Percentiles rank a stretch among this genome's conserved stretches.
phyloP scores from a whole-genome alignment of 192 early-diverging fungal species.

The Coemansia sp. region DNA sequence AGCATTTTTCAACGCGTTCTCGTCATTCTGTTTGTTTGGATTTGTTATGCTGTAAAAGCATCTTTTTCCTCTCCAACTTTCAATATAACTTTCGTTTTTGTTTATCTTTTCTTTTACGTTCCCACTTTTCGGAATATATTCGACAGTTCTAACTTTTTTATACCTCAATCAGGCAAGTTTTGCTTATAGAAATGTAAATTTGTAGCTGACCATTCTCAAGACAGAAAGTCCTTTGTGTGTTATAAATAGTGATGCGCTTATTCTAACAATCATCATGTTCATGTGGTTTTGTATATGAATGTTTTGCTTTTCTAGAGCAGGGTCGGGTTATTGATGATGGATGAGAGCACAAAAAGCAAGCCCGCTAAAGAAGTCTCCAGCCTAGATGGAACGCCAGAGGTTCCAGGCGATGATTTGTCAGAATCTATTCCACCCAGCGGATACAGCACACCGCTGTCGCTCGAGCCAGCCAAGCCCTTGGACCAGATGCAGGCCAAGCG shows the following conservation, averaged over 20 bases:
- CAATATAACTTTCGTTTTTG: background rate
- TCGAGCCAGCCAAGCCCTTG: constrained; percentile 41
- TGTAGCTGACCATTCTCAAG: too few relatives aligned
- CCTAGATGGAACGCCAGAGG: background rate
- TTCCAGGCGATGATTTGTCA: constrained; percentile 28
- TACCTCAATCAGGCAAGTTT: background rate
- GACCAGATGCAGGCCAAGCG: constrained; percentile 53
- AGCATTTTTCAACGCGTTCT: background rate
- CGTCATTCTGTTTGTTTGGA: background rate
- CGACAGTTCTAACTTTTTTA: background rate
- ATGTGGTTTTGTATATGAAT: too few relatives aligned
- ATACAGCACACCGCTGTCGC: constrained; percentile 40
- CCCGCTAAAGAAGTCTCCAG: background rate
- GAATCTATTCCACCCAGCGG: constrained; percentile 52
- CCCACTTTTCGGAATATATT: background rate
- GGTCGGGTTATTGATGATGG: background rate
- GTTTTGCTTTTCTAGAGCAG: too few relatives aligned
- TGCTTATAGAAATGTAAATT: too few relatives aligned
- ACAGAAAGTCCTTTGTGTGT: too few relatives aligned
- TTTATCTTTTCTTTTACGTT: background rate
- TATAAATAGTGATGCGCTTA: too few relatives aligned
- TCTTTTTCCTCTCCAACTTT: background rate
- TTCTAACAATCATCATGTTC: too few relatives aligned
- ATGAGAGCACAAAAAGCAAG: background rate
- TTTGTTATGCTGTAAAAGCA: background rate